Evolutionary conservation across 805 yeast species (phyloP), one percentile per base, ranked within the genome.

Genomic region (Ascoidea asiatica): DNA sequence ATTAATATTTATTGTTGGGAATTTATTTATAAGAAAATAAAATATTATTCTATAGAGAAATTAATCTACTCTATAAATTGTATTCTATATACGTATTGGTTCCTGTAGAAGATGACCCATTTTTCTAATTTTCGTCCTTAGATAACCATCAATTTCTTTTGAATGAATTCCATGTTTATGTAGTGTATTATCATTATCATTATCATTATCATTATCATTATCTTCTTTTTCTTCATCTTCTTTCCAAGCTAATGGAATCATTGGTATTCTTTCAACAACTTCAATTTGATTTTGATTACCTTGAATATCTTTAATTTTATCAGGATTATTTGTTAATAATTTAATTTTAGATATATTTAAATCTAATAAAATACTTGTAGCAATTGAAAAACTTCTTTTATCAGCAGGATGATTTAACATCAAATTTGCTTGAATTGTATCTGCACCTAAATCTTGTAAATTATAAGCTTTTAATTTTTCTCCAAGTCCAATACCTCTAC

Each of bases 401-500:
- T 92, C 99, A 0, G 97, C 97, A 5, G 99, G 99, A 56, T 92
- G 99, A 53, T 95, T 75, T 50, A 92, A 70, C 65, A 92, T 61
- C 47, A 92, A 65, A 62, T 92, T 92, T 6, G 98, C 98, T 61
- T 89, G 94, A 4, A 92, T 97, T 0, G 99, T 92, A 61, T 92
- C 99, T 5, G 97, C 97, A 5, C 99, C 99, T 46, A 92, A 68
- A 64, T 92, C 99, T 66, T 92, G 99, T 51, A 92, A 67, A 59
- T 92, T 92, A 63, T 92, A 92, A 2, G 97, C 97, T 63, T 92
- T 92, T 52, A 92, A 72, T 63, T 92, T 92, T 59, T 92, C 99
- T 29, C 97, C 95, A n/a, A 92, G 69, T 5, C 99, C 99, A 48
- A 92, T 92, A 18, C 99, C 99, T 48, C 99, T 78, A 44, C 99